Conservation (phyloP, 2,329 filamentous ascomycete genomes). For the Colletotrichum limetticola region DNA sequence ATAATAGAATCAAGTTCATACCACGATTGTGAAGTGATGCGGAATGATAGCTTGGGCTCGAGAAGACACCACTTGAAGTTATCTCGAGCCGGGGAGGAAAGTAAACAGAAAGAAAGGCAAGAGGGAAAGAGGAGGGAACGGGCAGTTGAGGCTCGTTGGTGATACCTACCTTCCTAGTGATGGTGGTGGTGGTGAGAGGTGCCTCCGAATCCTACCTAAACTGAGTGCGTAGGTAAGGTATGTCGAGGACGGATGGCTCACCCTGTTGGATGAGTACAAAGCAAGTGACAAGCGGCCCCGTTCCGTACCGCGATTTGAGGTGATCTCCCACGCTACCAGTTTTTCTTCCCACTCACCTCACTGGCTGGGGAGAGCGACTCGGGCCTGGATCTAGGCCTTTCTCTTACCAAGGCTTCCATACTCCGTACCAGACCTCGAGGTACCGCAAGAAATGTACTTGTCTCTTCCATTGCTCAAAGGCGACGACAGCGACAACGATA, state of each 20-base stretch:
- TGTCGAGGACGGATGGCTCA: neutral
- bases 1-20: neutral
- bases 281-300: neutral
- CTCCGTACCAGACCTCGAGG: too few relatives aligned
- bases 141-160: neutral
- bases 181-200: neutral
- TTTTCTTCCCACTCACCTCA: neutral
- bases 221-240: neutral
- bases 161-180: neutral
- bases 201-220: too few relatives aligned
- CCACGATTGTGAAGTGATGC: neutral
- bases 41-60: neutral
- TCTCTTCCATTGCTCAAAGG: neutral
- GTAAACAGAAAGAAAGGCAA: neutral
- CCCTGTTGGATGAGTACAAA: neutral
- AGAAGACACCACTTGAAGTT: neutral
- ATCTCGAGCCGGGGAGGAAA: neutral
- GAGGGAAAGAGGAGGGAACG: neutral
- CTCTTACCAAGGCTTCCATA: too few relatives aligned
- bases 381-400: neutral
- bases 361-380: neutral
- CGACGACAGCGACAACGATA: neutral
- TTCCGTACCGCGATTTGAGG: conserved; percentile 4
- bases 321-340: neutral
- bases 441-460: neutral